Percentiles rank a stretch among this genome's conserved stretches.
These are phyloP conservation scores for Termitomyces sp. DNA, from an alignment of 768 basidiomycete genomes.

Conservation along the genomic window DNA sequence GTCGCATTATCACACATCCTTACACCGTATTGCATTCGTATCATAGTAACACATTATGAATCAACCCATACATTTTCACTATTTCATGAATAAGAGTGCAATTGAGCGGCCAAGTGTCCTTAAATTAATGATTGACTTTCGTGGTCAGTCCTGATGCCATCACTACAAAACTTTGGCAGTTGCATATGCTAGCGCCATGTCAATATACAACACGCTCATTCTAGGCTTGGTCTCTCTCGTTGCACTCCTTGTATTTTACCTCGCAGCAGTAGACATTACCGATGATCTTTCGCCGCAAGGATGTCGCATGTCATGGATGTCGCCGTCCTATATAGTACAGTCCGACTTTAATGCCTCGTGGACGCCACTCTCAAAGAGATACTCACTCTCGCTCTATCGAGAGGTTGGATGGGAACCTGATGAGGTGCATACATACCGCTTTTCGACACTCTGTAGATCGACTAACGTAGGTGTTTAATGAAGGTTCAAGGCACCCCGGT, in stretches of 20 bases:
- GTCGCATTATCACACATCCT: conserved; percentile 17
- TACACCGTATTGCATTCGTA: conserved; percentile 16
- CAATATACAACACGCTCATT: conserved; percentile 21
- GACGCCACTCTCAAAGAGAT: conserved; percentile 69
- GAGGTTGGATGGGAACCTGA: conserved; percentile 79
- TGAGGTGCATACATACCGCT: conserved; percentile 38
- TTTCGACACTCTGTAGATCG: neutral
- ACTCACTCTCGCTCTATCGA: conserved; percentile 87
- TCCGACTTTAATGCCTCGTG: conserved; percentile 58
- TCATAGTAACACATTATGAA: conserved; percentile 12
- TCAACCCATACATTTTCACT: conserved; percentile 2
- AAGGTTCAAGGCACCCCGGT: conserved; percentile 64
- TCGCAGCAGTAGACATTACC: conserved; percentile 38
- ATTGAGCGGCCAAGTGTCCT: neutral
- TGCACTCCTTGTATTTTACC: conserved; percentile 33
- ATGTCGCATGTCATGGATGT: conserved; percentile 97
- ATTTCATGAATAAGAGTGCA: neutral
- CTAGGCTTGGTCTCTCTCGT: conserved; percentile 32
- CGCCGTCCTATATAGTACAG: conserved; percentile 80
- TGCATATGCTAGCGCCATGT: conserved; percentile 16
- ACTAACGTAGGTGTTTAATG: neutral
- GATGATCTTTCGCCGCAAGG: conserved; percentile 74
- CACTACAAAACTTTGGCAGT: neutral
- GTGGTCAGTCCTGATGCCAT: neutral
- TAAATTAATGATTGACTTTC: neutral